These are phyloP conservation scores for Fusarium ramigenum DNA, from an alignment of 2,329 filamentous ascomycete species.

Conservation along the genomic window DNA sequence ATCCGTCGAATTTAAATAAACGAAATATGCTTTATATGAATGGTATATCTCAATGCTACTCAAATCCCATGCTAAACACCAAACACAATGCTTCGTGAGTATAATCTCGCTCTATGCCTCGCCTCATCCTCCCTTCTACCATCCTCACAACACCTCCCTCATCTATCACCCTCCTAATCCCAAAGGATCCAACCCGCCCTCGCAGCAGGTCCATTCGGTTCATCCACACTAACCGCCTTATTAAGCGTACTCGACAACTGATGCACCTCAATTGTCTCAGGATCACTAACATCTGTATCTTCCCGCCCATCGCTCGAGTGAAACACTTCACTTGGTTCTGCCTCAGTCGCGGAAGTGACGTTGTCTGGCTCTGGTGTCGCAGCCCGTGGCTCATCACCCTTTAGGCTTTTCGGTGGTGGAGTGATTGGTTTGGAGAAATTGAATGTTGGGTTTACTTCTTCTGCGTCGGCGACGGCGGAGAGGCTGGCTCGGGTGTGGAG, in stretches of 20 bases:
- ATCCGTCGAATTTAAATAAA: background rate
- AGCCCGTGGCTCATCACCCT: background rate
- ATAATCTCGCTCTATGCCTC: background rate
- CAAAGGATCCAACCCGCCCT: conserved; percentile 39
- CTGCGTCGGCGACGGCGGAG: conserved; percentile 20
- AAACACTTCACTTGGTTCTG: conserved; percentile 47
- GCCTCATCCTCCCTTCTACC: background rate
- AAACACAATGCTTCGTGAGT: background rate
- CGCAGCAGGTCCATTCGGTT: conserved; percentile 8
- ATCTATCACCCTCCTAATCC: conserved; percentile 14
- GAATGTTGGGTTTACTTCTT: conserved; percentile 39
- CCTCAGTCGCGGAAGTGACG: conserved; percentile 11
- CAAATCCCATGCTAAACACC: conserved; percentile 5
- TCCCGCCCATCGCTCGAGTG: conserved; percentile 48
- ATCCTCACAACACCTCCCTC: background rate
- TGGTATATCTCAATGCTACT: conserved; percentile 12
- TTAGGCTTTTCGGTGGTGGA: conserved; percentile 17
- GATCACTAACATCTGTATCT: conserved; percentile 49
- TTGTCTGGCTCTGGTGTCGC: conserved; percentile 13
- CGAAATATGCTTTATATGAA: background rate
- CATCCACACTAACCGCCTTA: conserved; percentile 4
- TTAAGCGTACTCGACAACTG: conserved; percentile 7
- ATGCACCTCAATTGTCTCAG: conserved; percentile 42
- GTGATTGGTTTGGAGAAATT: conserved; percentile 52
- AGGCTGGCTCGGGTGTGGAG: conserved; percentile 38